Percentiles rank a stretch among this genome's conserved stretches.
These are phyloP conservation scores for Lunularia cruciata DNA, from an alignment of 225 moss, liverwort and hornwort genomes.

Conservation along the genomic window DNA sequence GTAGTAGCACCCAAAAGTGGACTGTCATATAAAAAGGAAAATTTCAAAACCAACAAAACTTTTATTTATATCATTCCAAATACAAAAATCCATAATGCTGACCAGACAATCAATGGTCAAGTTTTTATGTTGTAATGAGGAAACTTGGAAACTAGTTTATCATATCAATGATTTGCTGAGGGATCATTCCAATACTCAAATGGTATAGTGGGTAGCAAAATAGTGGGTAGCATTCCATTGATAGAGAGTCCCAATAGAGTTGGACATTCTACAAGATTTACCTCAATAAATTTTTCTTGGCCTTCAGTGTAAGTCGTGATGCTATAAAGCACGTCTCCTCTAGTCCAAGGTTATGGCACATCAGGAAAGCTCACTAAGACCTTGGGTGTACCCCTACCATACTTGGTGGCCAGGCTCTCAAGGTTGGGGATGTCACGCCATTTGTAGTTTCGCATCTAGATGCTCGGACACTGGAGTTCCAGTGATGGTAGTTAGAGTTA, in stretches of 20 bases:
- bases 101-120: too few species aligned
- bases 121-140: slow-evolving; percentile 55
- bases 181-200: slow-evolving; percentile 41
- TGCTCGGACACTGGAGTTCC: too few species aligned
- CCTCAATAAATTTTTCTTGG: slow-evolving; percentile 25
- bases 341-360: slow-evolving; percentile 30
- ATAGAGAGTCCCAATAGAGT: slow-evolving; percentile 37
- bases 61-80: too few species aligned
- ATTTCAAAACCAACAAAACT: too few species aligned
- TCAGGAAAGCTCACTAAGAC: slow-evolving; percentile 56
- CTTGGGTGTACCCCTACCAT: slow-evolving; percentile 51
- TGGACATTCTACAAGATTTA: slow-evolving; percentile 45
- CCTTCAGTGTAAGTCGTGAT: neutral
- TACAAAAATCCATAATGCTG: too few species aligned
- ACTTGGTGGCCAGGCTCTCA: slow-evolving; percentile 47
- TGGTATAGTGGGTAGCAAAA: slow-evolving; percentile 51
- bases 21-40: too few species aligned
- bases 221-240: slow-evolving; percentile 53
- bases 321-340: slow-evolving; percentile 14
- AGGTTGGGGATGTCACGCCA: too few species aligned
- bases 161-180: slow-evolving; percentile 45
- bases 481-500: too few species aligned
- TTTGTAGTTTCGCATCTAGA: too few species aligned
- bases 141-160: slow-evolving; percentile 56
- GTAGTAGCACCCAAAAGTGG: too few species aligned